These are phyloP conservation scores for Colletotrichum gloeosporioides DNA, from an alignment of 2,329 filamentous ascomycete species.

Conservation along the genomic window DNA sequence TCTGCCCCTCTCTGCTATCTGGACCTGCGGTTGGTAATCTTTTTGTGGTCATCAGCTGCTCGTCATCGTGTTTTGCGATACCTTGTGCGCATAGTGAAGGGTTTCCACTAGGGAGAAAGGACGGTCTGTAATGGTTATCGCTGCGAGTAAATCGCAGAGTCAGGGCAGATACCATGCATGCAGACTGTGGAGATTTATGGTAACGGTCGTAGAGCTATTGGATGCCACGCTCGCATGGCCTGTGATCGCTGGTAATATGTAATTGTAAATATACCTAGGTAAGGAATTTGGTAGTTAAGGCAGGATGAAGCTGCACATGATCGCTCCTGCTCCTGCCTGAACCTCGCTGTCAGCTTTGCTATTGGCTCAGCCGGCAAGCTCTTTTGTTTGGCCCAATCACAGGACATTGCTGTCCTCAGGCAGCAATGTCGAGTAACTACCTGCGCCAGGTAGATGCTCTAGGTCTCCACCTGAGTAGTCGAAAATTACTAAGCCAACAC, in stretches of 20 bases:
- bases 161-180: neutral
- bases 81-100: neutral
- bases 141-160: neutral
- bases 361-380: neutral
- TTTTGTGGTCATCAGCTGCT: neutral
- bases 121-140: neutral
- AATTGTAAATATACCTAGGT: neutral
- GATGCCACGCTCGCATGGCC: neutral
- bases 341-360: neutral
- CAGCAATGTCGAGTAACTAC: neutral
- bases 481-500: neutral
- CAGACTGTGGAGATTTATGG: neutral
- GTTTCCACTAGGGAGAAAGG: neutral
- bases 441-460: neutral
- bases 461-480: neutral
- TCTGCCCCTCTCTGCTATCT: neutral
- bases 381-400: neutral
- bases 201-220: neutral
- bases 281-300: neutral
- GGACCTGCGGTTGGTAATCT: neutral
- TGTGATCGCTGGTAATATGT: neutral
- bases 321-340: constrained; percentile 3
- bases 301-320: neutral
- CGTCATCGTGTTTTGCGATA: neutral
- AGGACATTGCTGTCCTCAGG: neutral